Evolutionary conservation across 129 eudicot genomes (phyloP), one percentile per base, ranked within the genome.

Genomic region (Silybum marianum): DNA sequence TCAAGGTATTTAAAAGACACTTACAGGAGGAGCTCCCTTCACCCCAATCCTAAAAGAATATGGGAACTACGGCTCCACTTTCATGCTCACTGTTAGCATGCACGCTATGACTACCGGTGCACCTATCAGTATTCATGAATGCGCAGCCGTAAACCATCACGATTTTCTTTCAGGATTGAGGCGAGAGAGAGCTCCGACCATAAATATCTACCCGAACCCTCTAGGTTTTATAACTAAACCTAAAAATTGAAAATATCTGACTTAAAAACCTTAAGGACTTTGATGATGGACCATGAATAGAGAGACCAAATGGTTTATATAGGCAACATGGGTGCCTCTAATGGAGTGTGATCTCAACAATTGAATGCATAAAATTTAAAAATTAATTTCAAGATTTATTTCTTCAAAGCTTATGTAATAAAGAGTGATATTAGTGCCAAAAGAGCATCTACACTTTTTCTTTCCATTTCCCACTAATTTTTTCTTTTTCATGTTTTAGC

Each of bases 1-100:
- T 48, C 71, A 69, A 3, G 21, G 34, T 7, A 77, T 5, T 7
- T 39, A 13, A 70, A 81, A 44, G 86, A 10, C 69, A 44, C 24
- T 83, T 44, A 83, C 16, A 79, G 2, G 54, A 76, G 86, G 91
- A 88, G 88, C 91, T 88, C 91, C 85, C 87, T 88, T 88, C 91
- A 88, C 86, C 88, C 91, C 91, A 87, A 87, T 71, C 75, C 82
- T 58, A 84, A 87, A 80, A 81, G 86, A 84, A 58, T 7, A 81
- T 62, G 75, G 78, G 21, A 79, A 72, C 36, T 62, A 40, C 78
- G 65, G 69, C 77, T 75, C 80, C 78, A 1, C 58, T 23, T 81
- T 84, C 85, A 84, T 83, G 85, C 83, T 54, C 76, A 83, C 77
- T 71, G 25, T 71, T 80, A 32, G 82, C 71, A 54, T 81, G 85